phyloP scores from a whole-genome alignment of 352 stramenopile species.

The Pythium rishiriense region DNA sequence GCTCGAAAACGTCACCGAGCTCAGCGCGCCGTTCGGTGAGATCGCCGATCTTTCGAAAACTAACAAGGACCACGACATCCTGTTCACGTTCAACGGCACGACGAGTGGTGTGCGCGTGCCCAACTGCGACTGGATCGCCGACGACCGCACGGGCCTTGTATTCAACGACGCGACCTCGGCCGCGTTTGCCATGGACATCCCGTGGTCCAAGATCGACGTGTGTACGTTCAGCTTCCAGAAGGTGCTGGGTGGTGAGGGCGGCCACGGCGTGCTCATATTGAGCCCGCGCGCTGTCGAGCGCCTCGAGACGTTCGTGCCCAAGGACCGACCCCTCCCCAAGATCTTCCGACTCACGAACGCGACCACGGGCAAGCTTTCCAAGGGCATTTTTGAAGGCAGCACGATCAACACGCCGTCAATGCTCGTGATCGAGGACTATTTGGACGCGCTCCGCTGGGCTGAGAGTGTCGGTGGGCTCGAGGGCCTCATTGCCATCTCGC shows the following conservation, averaged over 20 bases:
- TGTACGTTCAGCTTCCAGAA: slow-evolving; percentile 99
- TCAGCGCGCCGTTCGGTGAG: slow-evolving; percentile 95
- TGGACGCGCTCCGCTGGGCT: slow-evolving; percentile 97
- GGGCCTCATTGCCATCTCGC: slow-evolving; percentile 92
- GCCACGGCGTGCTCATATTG: slow-evolving; percentile 97
- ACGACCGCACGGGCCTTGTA: slow-evolving; percentile 94
- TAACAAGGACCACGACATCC: slow-evolving; percentile 96
- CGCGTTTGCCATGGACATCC: slow-evolving; percentile 99
- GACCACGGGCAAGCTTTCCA: slow-evolving; percentile 93
- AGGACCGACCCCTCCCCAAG: slow-evolving; percentile 94
- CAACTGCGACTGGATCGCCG: slow-evolving; percentile 95
- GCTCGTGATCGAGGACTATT: slow-evolving; percentile 99
- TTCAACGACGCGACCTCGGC: slow-evolving; percentile 98
- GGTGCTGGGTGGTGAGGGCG: slow-evolving; percentile 98
- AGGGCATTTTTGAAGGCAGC: slow-evolving; percentile 96
- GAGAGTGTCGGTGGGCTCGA: slow-evolving; percentile 93
- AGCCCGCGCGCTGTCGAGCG: slow-evolving; percentile 95
- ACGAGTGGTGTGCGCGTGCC: slow-evolving; percentile 96
- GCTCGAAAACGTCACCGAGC: slow-evolving; percentile 93
- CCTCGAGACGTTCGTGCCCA: slow-evolving; percentile 94
- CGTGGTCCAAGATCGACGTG: slow-evolving; percentile 98
- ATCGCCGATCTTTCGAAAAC: slow-evolving; percentile 94
- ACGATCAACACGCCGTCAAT: slow-evolving; percentile 99
- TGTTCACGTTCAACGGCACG: slow-evolving; percentile 99
- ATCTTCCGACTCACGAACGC: slow-evolving; percentile 98